Conservation (phyloP, 129 eudicot genomes). For the Pseudognaphalium luteoalbum region DNA sequence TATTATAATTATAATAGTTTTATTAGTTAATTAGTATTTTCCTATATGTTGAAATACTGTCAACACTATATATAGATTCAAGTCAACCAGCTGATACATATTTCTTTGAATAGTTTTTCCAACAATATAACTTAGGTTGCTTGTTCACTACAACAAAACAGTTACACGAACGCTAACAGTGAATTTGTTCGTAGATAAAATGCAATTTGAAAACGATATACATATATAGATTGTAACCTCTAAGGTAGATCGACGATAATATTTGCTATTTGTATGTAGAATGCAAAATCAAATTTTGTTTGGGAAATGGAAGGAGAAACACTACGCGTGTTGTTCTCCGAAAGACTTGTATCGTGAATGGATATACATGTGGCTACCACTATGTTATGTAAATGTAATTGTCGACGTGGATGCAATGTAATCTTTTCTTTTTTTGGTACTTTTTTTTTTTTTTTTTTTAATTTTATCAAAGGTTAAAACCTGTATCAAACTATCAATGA, state of each 20-base stretch:
- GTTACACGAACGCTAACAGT: too few species aligned
- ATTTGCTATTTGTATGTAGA: not conserved
- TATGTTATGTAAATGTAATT: not conserved
- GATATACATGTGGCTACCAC: conserved; percentile 37
- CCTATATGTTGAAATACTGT: not conserved
- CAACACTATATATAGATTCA: not conserved
- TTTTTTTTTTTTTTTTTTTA: not conserved
- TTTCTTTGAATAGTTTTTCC: too few species aligned
- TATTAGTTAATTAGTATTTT: too few species aligned
- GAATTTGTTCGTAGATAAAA: too few species aligned
- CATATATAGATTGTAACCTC: too few species aligned
- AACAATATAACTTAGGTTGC: not conserved
- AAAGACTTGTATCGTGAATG: conserved; percentile 19
- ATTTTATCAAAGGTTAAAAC: too few species aligned
- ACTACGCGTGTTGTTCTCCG: conserved; percentile 18
- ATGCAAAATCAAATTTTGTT: conserved; percentile 10
- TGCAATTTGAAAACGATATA: too few species aligned
- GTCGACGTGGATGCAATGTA: conserved; percentile 4
- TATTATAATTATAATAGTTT: too few species aligned
- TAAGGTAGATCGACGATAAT: too few species aligned
- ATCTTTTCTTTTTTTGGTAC: not conserved
- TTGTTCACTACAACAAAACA: not conserved
- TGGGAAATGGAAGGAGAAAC: conserved; percentile 12
- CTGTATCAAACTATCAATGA: too few species aligned
- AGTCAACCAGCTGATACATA: too few species aligned